phyloP scores from a whole-genome alignment of 2,329 filamentous ascomycete species.

The Cercospora zeae-maydis region DNA sequence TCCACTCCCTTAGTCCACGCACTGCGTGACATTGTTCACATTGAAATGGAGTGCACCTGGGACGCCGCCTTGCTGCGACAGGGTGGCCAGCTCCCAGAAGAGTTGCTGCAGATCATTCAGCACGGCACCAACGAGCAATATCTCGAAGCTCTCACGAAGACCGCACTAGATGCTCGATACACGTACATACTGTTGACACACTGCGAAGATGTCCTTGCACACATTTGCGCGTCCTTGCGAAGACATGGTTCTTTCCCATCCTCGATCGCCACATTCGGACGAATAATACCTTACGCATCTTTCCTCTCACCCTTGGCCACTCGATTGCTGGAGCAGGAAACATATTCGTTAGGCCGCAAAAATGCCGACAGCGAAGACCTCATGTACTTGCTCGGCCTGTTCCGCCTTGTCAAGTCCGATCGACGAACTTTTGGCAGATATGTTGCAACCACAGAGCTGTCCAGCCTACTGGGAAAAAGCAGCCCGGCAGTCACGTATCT shows the following conservation, averaged over 20 bases:
- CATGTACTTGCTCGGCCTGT: conserved; percentile 61
- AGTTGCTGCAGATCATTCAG: conserved; percentile 65
- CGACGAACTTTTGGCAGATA: conserved; percentile 61
- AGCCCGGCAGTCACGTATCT: conserved; percentile 69
- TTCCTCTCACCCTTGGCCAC: conserved; percentile 56
- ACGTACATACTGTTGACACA: conserved; percentile 71
- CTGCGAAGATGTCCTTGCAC: conserved; percentile 72
- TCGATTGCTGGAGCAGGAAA: conserved; percentile 23
- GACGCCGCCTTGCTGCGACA: conserved; percentile 28
- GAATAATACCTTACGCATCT: conserved; percentile 76
- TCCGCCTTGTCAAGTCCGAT: conserved; percentile 77
- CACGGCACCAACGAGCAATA: conserved; percentile 59
- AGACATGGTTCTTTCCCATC: conserved; percentile 41
- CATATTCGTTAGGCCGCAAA: conserved; percentile 11
- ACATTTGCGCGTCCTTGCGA: conserved; percentile 64
- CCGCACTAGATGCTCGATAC: conserved; percentile 64
- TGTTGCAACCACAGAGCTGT: conserved; percentile 64
- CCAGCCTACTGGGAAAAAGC: conserved; percentile 61
- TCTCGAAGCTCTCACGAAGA: conserved; percentile 66
- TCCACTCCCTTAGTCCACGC: background rate
- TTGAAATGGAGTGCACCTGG: conserved; percentile 33
- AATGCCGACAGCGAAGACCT: conserved; percentile 22
- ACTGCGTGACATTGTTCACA: background rate
- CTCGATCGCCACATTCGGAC: conserved; percentile 66
- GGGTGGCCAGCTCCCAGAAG: conserved; percentile 61